Evolutionary conservation across 129 eudicot genomes (phyloP).

Genomic region (Saposhnikovia divaricata): DNA sequence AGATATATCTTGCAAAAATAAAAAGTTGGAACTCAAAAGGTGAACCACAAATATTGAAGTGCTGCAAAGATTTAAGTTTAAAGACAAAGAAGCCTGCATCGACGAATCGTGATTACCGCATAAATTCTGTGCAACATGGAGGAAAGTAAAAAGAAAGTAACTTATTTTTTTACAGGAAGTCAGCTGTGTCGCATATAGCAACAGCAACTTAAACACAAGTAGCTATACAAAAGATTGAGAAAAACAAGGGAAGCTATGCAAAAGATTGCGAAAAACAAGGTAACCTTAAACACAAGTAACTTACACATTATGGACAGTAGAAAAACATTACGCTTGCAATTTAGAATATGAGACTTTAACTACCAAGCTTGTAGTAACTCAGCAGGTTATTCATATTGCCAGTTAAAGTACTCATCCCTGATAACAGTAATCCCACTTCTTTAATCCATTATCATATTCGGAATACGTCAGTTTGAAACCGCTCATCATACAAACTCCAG

Average conservation of each 20-base stretch:
- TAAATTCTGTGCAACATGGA: background rate
- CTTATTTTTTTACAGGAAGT: background rate
- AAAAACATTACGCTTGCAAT: background rate
- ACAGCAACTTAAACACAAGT: background rate
- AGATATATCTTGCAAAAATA: background rate
- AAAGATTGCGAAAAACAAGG: background rate
- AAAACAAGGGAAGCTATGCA: background rate
- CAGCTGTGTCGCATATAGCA: background rate
- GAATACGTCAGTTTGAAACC: slow-evolving; percentile 83
- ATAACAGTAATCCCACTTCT: background rate
- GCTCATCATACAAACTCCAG: slow-evolving; percentile 88
- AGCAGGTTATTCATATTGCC: background rate
- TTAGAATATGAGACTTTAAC: background rate
- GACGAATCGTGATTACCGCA: background rate
- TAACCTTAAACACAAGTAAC: background rate
- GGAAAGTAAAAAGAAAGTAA: background rate
- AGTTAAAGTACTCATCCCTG: background rate
- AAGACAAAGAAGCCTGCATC: too few relatives aligned
- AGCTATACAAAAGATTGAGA: background rate
- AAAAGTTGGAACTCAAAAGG: background rate
- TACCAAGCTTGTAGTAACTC: background rate
- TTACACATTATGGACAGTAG: background rate
- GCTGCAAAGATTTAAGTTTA: too few relatives aligned
- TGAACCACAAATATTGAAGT: background rate
- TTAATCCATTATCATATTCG: slow-evolving; percentile 32